Base-by-base conservation (phyloP, 495 filamentous ascomycete species). In the Annulohypoxylon moriforme region DNA sequence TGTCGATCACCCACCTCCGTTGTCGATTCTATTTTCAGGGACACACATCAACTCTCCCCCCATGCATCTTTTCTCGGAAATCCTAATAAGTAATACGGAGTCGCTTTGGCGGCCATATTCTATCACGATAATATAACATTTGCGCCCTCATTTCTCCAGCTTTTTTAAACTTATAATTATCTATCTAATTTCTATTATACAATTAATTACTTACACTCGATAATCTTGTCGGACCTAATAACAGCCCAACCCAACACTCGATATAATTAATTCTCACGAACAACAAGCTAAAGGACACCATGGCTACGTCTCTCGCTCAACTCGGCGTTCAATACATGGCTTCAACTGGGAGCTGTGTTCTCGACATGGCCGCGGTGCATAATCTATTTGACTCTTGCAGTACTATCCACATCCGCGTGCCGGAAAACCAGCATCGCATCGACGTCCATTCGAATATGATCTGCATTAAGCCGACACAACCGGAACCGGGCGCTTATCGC, bases 381-480 rank as follows among this genome's bases (percentile, higher is more conserved):
- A 20, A 22, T 34, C 22, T 67, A 20, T 68, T 68, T 36, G 55
- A 53, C 55, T 53, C 60, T 13, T 75, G 74, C 61, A 64, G 52
- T 18, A 33, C 67, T 4, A 53, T 76, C 24, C 68, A 76, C 42
- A 74, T 76, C 58, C 63, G 61, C 49, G 27, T 71, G 0, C 71
- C 59, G 4, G 69, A 69, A 24, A 49, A 53, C 7, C 60, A 69
- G 29, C 64, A 66, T 10, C 46, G 47, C 11, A 60, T 71, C 38
- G 73, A 73, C 11, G 57, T 60, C 10, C 33, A 61, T 5, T 29
- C 50, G 33, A 60, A 68, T 6, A 66, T 72, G 63, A 69, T 76
- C 31, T 76, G 74, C 38, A 69, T 76, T 38, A 67, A 69, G 24
- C 74, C 74, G 29, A 56, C 68, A 42, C 27, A 61, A 27, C 47